These are phyloP conservation scores for Fusarium sp. DNA, from an alignment of 2,329 filamentous ascomycete species.

Conservation along the genomic window DNA sequence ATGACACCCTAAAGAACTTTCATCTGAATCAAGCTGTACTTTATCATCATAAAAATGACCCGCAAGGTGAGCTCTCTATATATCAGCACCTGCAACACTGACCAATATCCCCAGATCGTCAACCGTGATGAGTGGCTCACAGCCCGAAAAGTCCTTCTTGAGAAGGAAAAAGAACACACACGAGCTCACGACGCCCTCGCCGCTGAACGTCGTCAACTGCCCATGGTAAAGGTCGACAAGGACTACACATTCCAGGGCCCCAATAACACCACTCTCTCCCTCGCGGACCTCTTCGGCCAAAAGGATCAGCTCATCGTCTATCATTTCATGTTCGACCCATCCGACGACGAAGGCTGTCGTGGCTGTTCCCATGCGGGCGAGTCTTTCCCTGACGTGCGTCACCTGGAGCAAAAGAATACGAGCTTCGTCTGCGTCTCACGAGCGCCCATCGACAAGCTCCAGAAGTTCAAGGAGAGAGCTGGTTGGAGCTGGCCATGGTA, in stretches of 20 bases:
- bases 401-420: conserved; percentile 53
- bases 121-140: conserved; percentile 50
- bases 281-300: conserved; percentile 50
- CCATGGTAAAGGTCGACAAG: conserved; percentile 54
- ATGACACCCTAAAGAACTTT: neutral
- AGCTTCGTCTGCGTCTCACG: conserved; percentile 54
- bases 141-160: conserved; percentile 49
- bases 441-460: conserved; percentile 52
- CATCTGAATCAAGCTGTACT: neutral
- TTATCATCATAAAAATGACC: neutral
- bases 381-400: conserved; percentile 52
- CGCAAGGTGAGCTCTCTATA: neutral
- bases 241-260: conserved; percentile 51
- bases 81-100: neutral
- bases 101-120: conserved; percentile 42
- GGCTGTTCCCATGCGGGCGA: conserved; percentile 55
- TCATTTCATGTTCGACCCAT: conserved; percentile 59
- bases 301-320: conserved; percentile 55
- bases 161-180: conserved; percentile 51
- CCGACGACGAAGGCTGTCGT: conserved; percentile 50
- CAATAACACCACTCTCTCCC: conserved; percentile 36
- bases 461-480: conserved; percentile 51
- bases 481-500: conserved; percentile 57
- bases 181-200: conserved; percentile 47
- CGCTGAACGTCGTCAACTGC: conserved; percentile 50